A percentile compares a stretch with the other conserved stretches of the same genome.
Conservation (phyloP, 1,284 basidiomycete species). For the Cryptococcus amylolentus region DNA sequence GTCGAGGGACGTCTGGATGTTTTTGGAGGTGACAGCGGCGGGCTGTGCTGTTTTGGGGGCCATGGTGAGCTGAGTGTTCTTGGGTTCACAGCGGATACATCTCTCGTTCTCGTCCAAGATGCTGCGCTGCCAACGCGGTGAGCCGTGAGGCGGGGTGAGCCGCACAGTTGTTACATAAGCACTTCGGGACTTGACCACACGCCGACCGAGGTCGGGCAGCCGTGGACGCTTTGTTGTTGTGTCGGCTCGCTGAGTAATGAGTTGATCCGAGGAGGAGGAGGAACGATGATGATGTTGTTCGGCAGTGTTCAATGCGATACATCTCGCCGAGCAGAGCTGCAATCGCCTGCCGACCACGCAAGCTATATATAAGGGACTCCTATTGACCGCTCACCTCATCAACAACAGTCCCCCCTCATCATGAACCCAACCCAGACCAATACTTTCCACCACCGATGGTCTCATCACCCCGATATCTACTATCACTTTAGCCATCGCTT, state of each 20-base stretch:
- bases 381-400: not conserved
- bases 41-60: not conserved
- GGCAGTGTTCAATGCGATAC: too few species aligned
- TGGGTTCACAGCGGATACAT: not conserved
- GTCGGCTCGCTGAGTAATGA: not conserved
- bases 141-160: not conserved
- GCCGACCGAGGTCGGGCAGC: not conserved
- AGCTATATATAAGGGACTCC: not conserved
- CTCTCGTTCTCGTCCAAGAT: not conserved
- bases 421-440: conserved; percentile 14
- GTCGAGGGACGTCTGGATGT: conserved; percentile 51
- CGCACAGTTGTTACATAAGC: not conserved
- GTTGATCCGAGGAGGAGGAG: too few species aligned
- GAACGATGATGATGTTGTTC: too few species aligned
- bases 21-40: not conserved
- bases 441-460: conserved; percentile 7
- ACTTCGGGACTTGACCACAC: not conserved
- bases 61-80: not conserved
- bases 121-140: not conserved
- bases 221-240: not conserved
- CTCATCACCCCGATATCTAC: conserved; percentile 4
- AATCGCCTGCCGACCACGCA: not conserved
- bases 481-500: conserved; percentile 6
- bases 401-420: not conserved
- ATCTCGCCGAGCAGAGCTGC: not conserved